phyloP scores from a whole-genome alignment of 1,139 yeast species.

The Yamadazyma trypodendri region DNA sequence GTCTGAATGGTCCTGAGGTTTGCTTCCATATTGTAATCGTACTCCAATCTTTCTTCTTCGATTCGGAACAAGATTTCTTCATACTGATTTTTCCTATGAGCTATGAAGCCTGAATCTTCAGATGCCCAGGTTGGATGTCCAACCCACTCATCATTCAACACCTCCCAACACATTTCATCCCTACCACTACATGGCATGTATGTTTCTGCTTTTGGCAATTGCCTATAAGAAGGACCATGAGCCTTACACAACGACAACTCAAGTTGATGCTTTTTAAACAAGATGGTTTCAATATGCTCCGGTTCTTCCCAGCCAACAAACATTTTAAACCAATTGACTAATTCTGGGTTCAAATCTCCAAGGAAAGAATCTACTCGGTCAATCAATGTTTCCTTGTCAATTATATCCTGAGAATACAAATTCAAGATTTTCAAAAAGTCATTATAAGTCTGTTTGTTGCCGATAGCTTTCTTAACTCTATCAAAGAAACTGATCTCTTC shows the following conservation, averaged over 20 bases:
- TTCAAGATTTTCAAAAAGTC: conserved; percentile 88
- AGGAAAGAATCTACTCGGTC: conserved; percentile 83
- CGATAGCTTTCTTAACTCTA: conserved; percentile 84
- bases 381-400: conserved; percentile 78
- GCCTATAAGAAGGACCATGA: conserved; percentile 90
- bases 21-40: conserved; percentile 93
- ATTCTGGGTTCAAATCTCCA: conserved; percentile 72
- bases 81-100: conserved; percentile 95
- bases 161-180: conserved; percentile 99
- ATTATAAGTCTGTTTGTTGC: conserved; percentile 84
- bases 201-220: conserved; percentile 90
- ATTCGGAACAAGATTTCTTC: conserved; percentile 93
- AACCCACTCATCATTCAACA: conserved; percentile 97
- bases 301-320: conserved; percentile 90
- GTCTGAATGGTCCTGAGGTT: conserved; percentile 94
- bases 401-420: conserved; percentile 83
- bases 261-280: conserved; percentile 84
- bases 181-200: conserved; percentile 98
- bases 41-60: conserved; percentile 97
- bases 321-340: conserved; percentile 86
- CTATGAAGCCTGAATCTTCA: conserved; percentile 96
- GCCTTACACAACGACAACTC: conserved; percentile 86
- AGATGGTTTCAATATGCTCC: conserved; percentile 79
- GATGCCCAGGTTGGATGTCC: conserved; percentile 99
- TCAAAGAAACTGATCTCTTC: conserved; percentile 92